Evolutionary conservation across 805 yeast species (phyloP).

Genomic region (Cyberlindnera xylosilytica): DNA sequence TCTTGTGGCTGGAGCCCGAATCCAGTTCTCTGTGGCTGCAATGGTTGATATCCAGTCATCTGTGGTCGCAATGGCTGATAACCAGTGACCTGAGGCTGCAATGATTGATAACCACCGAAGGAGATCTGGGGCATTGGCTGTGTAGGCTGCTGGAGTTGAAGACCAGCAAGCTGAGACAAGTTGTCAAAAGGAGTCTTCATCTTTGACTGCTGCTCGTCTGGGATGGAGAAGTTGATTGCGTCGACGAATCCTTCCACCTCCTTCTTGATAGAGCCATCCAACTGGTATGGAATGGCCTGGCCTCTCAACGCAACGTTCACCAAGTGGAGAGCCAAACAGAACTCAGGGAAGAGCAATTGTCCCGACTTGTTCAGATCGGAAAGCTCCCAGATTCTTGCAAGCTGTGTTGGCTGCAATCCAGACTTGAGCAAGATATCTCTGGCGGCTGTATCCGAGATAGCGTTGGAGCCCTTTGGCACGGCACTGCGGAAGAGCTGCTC

Average conservation of each 20-base stretch:
- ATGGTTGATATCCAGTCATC: conserved; percentile 32
- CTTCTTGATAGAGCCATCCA: conserved; percentile 71
- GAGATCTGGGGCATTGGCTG: conserved; percentile 25
- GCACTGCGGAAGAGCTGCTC: conserved; percentile 81
- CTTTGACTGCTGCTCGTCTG: conserved; percentile 41
- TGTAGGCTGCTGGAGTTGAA: conserved; percentile 25
- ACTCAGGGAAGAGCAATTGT: conserved; percentile 84
- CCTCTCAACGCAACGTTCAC: conserved; percentile 78
- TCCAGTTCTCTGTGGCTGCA: conserved; percentile 31
- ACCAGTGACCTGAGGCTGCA: conserved; percentile 27
- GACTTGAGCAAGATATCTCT: conserved; percentile 78
- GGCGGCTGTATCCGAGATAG: conserved; percentile 68
- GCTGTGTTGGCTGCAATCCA: conserved; percentile 65
- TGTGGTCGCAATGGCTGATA: conserved; percentile 33
- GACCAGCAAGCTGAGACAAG: conserved; percentile 31
- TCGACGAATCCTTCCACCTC: conserved; percentile 90
- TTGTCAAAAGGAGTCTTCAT: conserved; percentile 41
- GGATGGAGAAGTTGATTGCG: conserved; percentile 76
- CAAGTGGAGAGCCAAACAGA: conserved; percentile 86
- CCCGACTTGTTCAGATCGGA: conserved; percentile 91
- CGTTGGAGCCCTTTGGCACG: conserved; percentile 50
- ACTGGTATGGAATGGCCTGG: conserved; percentile 65
- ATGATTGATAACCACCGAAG: conserved; percentile 17
- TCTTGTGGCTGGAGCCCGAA: conserved; percentile 25
- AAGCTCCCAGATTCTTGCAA: conserved; percentile 87